These are phyloP conservation scores for Cyphellophora europaea DNA, from an alignment of 2,329 filamentous ascomycete genomes.

Conservation along the genomic window DNA sequence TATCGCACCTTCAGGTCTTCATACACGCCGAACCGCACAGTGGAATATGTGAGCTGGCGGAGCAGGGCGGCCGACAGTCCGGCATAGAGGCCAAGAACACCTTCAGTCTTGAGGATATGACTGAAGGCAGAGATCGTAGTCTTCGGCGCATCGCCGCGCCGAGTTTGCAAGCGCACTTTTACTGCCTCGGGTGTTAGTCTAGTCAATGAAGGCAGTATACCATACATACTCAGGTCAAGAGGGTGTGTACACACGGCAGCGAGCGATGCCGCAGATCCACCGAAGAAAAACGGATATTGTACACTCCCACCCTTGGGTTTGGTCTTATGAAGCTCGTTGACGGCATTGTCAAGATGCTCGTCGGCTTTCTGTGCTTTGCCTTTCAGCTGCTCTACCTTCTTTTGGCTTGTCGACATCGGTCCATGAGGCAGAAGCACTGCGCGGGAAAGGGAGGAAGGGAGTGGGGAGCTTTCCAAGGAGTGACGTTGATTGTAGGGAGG, in stretches of 20 bases:
- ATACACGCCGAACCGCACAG: conserved; percentile 92
- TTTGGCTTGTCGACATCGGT: conserved; percentile 12
- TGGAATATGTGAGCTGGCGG: conserved; percentile 92
- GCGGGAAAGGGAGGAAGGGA: conserved; percentile 2
- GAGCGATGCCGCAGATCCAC: conserved; percentile 85
- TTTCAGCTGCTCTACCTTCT: neutral
- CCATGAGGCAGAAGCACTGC: conserved; percentile 8
- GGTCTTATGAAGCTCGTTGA: conserved; percentile 22
- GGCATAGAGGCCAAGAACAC: conserved; percentile 72
- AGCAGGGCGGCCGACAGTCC: conserved; percentile 87
- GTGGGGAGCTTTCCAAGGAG: neutral
- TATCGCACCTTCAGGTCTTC: conserved; percentile 76
- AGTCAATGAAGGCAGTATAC: too few relatives aligned
- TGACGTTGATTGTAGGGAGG: too few relatives aligned
- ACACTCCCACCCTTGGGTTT: conserved; percentile 16
- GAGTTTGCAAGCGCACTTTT: conserved; percentile 81
- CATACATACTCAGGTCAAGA: conserved; percentile 74
- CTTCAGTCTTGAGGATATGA: conserved; percentile 69
- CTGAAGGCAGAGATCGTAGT: conserved; percentile 79
- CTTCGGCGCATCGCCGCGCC: conserved; percentile 62
- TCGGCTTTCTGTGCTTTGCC: neutral
- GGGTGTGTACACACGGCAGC: conserved; percentile 89
- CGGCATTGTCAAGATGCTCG: conserved; percentile 12
- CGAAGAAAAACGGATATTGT: conserved; percentile 87
- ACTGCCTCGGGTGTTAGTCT: conserved; percentile 40